Evolutionary conservation across 2,329 filamentous ascomycete species (phyloP).

Genomic region (Paecilomyces variotii): DNA sequence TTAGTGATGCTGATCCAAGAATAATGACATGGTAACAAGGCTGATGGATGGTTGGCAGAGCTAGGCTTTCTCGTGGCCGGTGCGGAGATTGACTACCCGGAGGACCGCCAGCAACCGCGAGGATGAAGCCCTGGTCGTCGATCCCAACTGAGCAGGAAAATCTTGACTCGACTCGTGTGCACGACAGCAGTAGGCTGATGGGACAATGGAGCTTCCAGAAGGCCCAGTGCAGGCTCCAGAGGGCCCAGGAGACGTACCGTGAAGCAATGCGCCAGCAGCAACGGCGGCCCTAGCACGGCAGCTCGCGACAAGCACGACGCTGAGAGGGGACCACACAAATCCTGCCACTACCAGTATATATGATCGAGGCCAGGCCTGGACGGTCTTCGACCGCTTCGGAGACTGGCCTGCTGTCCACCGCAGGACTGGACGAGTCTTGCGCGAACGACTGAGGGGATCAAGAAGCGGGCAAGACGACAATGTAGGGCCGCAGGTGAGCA

Average conservation of each 20-base stretch:
- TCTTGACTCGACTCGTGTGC: not conserved
- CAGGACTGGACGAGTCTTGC: conserved; percentile 4
- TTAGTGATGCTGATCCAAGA: not conserved
- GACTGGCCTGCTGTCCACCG: not conserved
- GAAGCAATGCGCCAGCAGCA: conserved; percentile 29
- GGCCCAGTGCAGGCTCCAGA: not conserved
- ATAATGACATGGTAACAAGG: conserved; percentile 5
- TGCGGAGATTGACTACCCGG: conserved; percentile 29
- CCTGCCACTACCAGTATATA: not conserved
- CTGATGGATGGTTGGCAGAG: conserved; percentile 8
- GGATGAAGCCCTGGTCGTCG: not conserved
- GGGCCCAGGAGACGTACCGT: conserved; percentile 24
- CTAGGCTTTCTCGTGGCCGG: conserved; percentile 25
- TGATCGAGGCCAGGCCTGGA: not conserved
- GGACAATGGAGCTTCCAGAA: not conserved
- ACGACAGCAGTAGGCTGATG: conserved; percentile 8
- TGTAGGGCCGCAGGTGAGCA: conserved; percentile 21
- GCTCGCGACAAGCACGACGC: conserved; percentile 18
- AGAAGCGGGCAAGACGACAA: conserved; percentile 26
- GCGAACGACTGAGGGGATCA: conserved; percentile 19
- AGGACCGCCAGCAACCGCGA: not conserved
- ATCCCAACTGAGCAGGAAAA: not conserved
- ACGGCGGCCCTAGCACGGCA: conserved; percentile 20
- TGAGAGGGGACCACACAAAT: not conserved
- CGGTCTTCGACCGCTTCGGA: not conserved